These are phyloP conservation scores for Tricholoma terreum DNA, from an alignment of 768 basidiomycete genomes.

Conservation along the genomic window DNA sequence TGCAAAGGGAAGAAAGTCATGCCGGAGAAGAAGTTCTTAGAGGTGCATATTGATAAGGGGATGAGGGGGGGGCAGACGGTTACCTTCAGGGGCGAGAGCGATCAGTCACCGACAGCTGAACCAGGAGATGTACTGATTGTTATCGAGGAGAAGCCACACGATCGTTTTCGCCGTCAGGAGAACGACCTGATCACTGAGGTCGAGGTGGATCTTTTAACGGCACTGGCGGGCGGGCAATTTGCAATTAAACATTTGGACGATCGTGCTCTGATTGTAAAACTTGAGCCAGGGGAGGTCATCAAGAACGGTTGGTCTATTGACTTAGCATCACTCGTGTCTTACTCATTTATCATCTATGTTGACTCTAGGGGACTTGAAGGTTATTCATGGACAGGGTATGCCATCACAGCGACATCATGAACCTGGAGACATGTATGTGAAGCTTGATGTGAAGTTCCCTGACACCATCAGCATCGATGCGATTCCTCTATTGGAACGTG, in stretches of 20 bases:
- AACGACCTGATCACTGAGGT: slow-evolving; percentile 83
- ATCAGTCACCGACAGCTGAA: slow-evolving; percentile 84
- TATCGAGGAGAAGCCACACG: slow-evolving; percentile 90
- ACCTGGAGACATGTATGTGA: slow-evolving; percentile 88
- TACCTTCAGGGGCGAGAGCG: slow-evolving; percentile 85
- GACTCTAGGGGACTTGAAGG: slow-evolving; percentile 74
- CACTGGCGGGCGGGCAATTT: slow-evolving; percentile 89
- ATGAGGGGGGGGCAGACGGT: slow-evolving; percentile 95
- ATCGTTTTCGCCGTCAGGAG: slow-evolving; percentile 82
- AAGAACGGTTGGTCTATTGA: slow-evolving; percentile 73
- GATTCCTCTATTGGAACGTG: slow-evolving; percentile 76
- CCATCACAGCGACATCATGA: slow-evolving; percentile 98
- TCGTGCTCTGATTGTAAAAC: slow-evolving; percentile 76
- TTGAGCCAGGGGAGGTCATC: slow-evolving; percentile 86
- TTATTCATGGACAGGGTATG: slow-evolving; percentile 96
- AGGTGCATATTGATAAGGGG: slow-evolving; percentile 97
- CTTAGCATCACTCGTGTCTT: slow-evolving; percentile 1
- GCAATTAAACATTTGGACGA: slow-evolving; percentile 93
- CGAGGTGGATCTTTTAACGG: slow-evolving; percentile 92
- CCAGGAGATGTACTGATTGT: slow-evolving; percentile 96
- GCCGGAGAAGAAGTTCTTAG: slow-evolving; percentile 93
- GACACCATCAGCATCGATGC: slow-evolving; percentile 65
- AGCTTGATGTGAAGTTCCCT: slow-evolving; percentile 86
- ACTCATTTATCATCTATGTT: slow-evolving; percentile 5
- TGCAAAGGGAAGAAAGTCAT: slow-evolving; percentile 96